Base-by-base conservation (phyloP, 441 rosid species). In the Lepidium campestre region DNA sequence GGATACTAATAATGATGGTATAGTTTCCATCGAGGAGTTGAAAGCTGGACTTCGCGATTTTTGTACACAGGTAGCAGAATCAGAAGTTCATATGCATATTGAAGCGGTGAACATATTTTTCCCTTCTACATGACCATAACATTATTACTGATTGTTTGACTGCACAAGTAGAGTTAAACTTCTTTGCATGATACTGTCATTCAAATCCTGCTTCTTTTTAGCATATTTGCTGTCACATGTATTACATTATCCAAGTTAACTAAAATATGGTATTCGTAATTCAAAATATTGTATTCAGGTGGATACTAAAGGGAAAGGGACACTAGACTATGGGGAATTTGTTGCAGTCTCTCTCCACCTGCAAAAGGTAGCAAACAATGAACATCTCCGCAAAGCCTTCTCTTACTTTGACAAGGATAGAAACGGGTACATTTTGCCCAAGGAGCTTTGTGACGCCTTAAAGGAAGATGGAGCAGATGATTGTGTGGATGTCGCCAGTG, bases 391-490 rank as follows among this genome's bases (percentile, higher is more conserved):
- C 65, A 90, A 80, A 79, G 98, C 98, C 32, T 95, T 95, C 82
- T 90, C 99, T 32, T 90, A 83, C 80, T 95, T 95, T 66, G 99
- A 95, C 89, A 90, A 87, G 79, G 96, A 95, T 67, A 89, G 85
- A 37, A 86, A 85, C 66, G 98, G 97, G 62, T 90, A 66, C 71
- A 95, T 95, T 17, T 89, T 88, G 42, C 98, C 96, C 15, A 80
- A 88, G 34, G 99, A 95, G 84, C 98, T 95, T 48, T 83, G 86
- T 9, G 89, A 90, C 70, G 82, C 98, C 46, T 75, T 95, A 74
- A 88, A 86, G 93, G 99, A 95, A 78, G 97, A 95, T 59, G 99
- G 93, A 71, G 85, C 86, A 49, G 98, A 90, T 50, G 95, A 92
- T 66, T 84, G 93, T 74, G 84, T 83, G 41, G 85, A 90, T 78